Evolutionary conservation across 176 grass and related monocot species (phyloP), one percentile per base, ranked within the genome.

Genomic region (Rhynchospora breviuscula): DNA sequence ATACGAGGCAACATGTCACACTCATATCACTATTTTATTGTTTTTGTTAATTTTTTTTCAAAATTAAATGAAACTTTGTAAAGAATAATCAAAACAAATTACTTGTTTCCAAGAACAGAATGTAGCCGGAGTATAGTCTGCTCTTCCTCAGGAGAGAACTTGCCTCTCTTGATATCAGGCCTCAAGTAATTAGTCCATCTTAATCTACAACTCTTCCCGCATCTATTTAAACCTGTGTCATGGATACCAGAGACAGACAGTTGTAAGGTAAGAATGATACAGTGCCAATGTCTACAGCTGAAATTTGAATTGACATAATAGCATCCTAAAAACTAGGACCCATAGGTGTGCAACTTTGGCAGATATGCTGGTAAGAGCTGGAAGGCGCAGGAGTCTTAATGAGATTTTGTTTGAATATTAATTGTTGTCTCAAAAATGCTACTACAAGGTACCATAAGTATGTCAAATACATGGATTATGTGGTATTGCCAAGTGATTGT

Each of bases 151-250:
- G 64, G 22, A 18, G 82, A 85, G 83, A 89, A 89, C 66, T 77
- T 85, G 49, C 87, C 87, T 89, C 83, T 89, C 83, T 89, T 89
- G 56, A 89, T 85, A 54, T 89, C 87, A n/a, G 87, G 83, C 26
- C 87, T 85, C 51, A 89, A 47, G 67, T 89, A 89, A 58, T 89
- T 89, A 35, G 57, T 85, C 87, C 87, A 89, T 81, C 87, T 85
- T 33, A 89, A 80, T 17, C 87, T 89, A 76, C 87, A 89, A 57
- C 87, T 89, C 65, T 89, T 89, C 46, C 87, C 87, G 46, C 87
- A 89, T 85, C 87, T 80, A 48, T 89, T 89, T n/a, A 88, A 75
- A 51, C 70, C 86, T 88, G 56, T 13, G 22, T 76, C 54, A 10
- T 3, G 12, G 11, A 53, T 3, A 33, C 7, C 23, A 78, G 11